Evolutionary conservation across 768 basidiomycete genomes (phyloP).

Genomic region (Chlorophyllum brunneum): DNA sequence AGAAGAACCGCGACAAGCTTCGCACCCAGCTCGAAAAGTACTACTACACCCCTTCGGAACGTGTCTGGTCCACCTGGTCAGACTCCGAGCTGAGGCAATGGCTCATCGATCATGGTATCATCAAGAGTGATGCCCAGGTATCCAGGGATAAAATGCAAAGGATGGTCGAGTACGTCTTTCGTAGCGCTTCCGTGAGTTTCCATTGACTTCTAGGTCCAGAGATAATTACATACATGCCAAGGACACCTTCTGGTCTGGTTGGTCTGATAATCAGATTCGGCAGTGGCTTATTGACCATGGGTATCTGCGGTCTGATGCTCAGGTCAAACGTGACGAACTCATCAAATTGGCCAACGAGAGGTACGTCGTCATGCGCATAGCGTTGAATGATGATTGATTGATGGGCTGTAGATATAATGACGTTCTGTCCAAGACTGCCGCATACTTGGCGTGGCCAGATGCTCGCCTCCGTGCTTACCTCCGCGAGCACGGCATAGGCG

Average conservation of each 20-base stretch:
- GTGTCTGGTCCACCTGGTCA: constrained; percentile 66
- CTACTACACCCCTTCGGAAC: constrained; percentile 60
- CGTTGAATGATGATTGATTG: background rate
- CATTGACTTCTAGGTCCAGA: constrained; percentile 25
- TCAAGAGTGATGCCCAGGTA: constrained; percentile 68
- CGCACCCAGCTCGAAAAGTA: constrained; percentile 69
- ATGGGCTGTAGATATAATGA: constrained; percentile 48
- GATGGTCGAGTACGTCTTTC: constrained; percentile 53
- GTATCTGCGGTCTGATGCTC: constrained; percentile 54
- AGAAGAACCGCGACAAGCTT: constrained; percentile 61
- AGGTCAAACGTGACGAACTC: constrained; percentile 73
- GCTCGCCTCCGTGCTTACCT: constrained; percentile 89
- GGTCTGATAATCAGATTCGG: constrained; percentile 72
- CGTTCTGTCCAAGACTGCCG: constrained; percentile 35
- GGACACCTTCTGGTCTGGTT: constrained; percentile 61
- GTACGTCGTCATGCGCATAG: constrained; percentile 30
- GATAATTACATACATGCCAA: constrained; percentile 64
- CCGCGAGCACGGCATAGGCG: constrained; percentile 68
- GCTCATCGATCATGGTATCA: constrained; percentile 69
- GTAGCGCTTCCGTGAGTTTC: background rate
- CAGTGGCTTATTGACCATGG: constrained; percentile 74
- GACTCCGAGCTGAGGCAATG: constrained; percentile 75
- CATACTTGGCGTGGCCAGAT: constrained; percentile 90
- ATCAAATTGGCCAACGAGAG: constrained; percentile 68
- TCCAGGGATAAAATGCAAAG: constrained; percentile 75